Conservation (phyloP, 1,284 basidiomycete species). For the Omphalotus olearius region DNA sequence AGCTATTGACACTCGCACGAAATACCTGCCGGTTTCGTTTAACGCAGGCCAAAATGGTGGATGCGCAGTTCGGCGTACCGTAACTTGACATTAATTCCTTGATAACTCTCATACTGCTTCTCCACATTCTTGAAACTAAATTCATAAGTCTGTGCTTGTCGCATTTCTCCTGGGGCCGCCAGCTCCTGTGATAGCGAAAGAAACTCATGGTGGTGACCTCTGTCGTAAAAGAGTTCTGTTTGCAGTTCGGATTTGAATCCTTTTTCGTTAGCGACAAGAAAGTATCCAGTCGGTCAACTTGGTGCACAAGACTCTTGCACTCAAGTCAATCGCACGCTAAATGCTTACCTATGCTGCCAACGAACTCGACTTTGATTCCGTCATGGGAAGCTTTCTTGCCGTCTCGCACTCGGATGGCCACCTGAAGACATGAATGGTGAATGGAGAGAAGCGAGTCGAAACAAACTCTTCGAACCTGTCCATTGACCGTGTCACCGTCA, state of each 20-base stretch:
- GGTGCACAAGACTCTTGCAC: no score
- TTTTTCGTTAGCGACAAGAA: no score
- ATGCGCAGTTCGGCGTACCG: slow-evolving; percentile 47
- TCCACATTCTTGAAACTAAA: slow-evolving; percentile 99
- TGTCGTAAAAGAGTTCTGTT: slow-evolving; percentile 92
- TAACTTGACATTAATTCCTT: slow-evolving; percentile 97
- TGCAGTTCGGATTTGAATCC: no score
- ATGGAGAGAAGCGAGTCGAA: background rate
- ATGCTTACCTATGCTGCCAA: slow-evolving; percentile 87
- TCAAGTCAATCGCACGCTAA: background rate
- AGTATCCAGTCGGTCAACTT: no score
- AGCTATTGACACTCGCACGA: slow-evolving; percentile 88
- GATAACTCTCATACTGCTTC: slow-evolving; percentile 98
- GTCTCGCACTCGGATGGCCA: slow-evolving; percentile 85
- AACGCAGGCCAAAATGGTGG: background rate
- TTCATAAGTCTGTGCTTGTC: slow-evolving; percentile 91
- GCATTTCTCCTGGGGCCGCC: slow-evolving; percentile 91
- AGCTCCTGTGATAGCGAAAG: slow-evolving; percentile 93
- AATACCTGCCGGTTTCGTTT: slow-evolving; percentile 61
- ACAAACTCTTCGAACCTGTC: slow-evolving; percentile 59
- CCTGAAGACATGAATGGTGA: slow-evolving; percentile 39
- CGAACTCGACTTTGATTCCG: slow-evolving; percentile 97
- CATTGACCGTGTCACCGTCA: slow-evolving; percentile 87
- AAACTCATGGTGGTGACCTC: slow-evolving; percentile 98
- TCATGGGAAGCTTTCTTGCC: slow-evolving; percentile 96